Conservation (phyloP, 1,284 basidiomycete species). For the Coniferiporia weirii region DNA sequence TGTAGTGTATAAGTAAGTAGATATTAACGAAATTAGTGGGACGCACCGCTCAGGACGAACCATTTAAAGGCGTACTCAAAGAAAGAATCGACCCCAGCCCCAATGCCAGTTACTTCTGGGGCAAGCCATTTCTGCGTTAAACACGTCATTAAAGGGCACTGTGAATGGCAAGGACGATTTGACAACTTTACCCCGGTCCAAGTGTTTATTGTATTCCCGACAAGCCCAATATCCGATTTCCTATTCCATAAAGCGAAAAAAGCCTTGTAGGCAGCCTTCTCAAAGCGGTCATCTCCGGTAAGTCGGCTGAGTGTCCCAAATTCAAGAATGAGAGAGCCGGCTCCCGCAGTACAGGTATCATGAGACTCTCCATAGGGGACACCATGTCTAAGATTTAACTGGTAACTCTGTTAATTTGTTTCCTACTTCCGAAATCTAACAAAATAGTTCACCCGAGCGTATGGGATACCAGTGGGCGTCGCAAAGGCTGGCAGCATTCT, state of each 20-base stretch:
- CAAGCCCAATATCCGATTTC: conserved; percentile 71
- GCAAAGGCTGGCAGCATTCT: conserved; percentile 84
- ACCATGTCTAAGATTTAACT: conserved; percentile 76
- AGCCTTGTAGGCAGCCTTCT: conserved; percentile 77
- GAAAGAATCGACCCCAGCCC: conserved; percentile 91
- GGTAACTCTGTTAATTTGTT: conserved; percentile 8
- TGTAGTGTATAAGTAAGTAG: conserved; percentile 15
- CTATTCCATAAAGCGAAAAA: conserved; percentile 93
- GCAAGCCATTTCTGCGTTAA: conserved; percentile 16
- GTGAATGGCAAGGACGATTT: not conserved
- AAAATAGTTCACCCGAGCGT: conserved; percentile 60
- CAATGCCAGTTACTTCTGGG: conserved; percentile 76
- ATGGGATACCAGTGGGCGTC: conserved; percentile 85
- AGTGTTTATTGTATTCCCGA: conserved; percentile 86
- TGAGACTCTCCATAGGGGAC: conserved; percentile 61
- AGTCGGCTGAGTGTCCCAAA: conserved; percentile 88
- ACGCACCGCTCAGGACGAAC: conserved; percentile 83
- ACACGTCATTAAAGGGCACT: not conserved
- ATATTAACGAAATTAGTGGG: not conserved
- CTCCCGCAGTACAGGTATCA: conserved; percentile 86
- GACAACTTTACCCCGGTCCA: conserved; percentile 61
- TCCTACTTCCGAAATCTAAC: conserved; percentile 11
- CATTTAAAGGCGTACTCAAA: conserved; percentile 89
- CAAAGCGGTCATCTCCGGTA: conserved; percentile 82
- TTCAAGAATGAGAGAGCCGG: conserved; percentile 86